Evolutionary conservation across 352 stramenopile species (phyloP).

Genomic region (Phytopythium oedochilum): DNA sequence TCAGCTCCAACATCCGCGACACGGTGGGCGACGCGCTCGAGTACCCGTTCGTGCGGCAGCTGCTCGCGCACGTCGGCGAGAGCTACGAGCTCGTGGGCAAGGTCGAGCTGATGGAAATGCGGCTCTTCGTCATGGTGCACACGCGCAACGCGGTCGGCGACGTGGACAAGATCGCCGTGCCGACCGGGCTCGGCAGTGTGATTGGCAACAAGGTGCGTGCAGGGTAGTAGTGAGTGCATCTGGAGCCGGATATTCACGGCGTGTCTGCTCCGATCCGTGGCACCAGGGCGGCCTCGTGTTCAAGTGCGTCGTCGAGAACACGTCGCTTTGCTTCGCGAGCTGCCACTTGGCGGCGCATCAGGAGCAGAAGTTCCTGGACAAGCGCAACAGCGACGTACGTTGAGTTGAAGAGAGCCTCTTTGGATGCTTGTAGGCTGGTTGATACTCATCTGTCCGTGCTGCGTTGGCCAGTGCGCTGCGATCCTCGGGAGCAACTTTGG

Average conservation of each 20-base stretch:
- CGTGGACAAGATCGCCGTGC: constrained; percentile 66
- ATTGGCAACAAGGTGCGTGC: constrained; percentile 72
- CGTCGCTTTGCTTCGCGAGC: constrained; percentile 83
- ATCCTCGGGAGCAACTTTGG: constrained; percentile 70
- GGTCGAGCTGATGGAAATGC: constrained; percentile 81
- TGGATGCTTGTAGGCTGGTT: background rate
- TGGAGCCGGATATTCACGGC: too few species aligned
- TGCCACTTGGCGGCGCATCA: constrained; percentile 83
- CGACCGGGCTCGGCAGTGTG: constrained; percentile 73
- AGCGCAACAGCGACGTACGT: constrained; percentile 78
- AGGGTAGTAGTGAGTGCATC: background rate
- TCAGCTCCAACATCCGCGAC: constrained; percentile 64
- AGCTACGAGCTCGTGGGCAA: constrained; percentile 55
- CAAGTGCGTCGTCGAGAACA: constrained; percentile 73
- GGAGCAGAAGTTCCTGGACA: constrained; percentile 82
- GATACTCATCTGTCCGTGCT: too few species aligned
- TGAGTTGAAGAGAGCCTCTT: background rate
- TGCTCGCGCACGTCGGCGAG: constrained; percentile 56
- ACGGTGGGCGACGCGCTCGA: constrained; percentile 52
- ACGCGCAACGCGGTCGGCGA: constrained; percentile 45
- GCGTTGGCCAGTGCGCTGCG: constrained; percentile 48
- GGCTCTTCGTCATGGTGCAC: constrained; percentile 70
- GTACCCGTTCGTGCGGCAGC: constrained; percentile 63
- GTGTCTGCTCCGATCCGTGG: too few species aligned
- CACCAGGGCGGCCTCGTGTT: constrained; percentile 67